A percentile compares a stretch with the other conserved stretches of the same genome.
These are phyloP conservation scores for Amanita pseudoporphyria DNA, from an alignment of 768 basidiomycete genomes.

Conservation along the genomic window DNA sequence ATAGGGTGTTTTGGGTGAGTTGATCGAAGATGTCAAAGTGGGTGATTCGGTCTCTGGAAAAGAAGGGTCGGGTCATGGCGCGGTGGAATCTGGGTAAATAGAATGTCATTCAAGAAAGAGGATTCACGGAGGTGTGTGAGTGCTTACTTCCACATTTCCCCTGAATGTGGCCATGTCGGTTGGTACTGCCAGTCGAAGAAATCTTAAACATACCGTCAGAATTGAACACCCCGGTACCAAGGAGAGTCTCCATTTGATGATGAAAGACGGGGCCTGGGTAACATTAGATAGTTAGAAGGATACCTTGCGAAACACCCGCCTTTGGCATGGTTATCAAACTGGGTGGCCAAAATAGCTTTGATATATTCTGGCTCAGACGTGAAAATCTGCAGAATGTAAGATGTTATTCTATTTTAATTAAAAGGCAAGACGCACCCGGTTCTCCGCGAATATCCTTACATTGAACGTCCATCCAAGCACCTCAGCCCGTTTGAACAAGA, in stretches of 20 bases:
- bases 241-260: slow-evolving; percentile 23
- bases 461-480: slow-evolving; percentile 24
- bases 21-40: slow-evolving; percentile 56
- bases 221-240: slow-evolving; percentile 54
- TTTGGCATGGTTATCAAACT: slow-evolving; percentile 39
- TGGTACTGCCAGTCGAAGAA: background rate
- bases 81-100: slow-evolving; percentile 43
- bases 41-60: slow-evolving; percentile 48
- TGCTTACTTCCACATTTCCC: slow-evolving; percentile 63
- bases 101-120: background rate
- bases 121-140: background rate
- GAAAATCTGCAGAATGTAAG: slow-evolving; percentile 21
- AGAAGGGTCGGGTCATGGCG: slow-evolving; percentile 62
- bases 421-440: slow-evolving; percentile 17
- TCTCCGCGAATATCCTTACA: slow-evolving; percentile 20
- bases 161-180: slow-evolving; percentile 19
- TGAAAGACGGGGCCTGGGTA: slow-evolving; percentile 16
- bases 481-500: slow-evolving; percentile 15
- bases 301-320: slow-evolving; percentile 15
- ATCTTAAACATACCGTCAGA: slow-evolving; percentile 33
- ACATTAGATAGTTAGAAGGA: background rate
- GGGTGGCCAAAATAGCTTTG: slow-evolving; percentile 40
- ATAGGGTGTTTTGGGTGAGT: slow-evolving; percentile 39
- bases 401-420: background rate
- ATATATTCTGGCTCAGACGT: slow-evolving; percentile 38